These are phyloP conservation scores for Stylonectria norvegica DNA, from an alignment of 2,329 filamentous ascomycete genomes.

Conservation along the genomic window DNA sequence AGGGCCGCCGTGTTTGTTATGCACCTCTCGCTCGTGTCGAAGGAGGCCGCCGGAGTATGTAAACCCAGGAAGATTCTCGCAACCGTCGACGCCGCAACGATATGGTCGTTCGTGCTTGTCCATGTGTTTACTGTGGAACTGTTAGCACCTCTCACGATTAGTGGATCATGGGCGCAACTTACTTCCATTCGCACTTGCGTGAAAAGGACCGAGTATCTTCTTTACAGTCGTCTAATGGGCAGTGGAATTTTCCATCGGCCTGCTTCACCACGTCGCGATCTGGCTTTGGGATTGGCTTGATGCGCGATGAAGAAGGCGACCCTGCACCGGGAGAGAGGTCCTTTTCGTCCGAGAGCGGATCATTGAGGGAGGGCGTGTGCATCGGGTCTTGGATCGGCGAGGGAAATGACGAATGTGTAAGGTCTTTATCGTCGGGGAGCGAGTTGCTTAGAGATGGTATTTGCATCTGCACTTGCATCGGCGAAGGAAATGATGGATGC, in stretches of 20 bases:
- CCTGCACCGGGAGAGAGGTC: constrained; percentile 31
- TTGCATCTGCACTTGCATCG: constrained; percentile 31
- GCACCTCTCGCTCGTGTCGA: constrained; percentile 89
- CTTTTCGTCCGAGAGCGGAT: constrained; percentile 33
- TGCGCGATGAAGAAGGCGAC: constrained; percentile 38
- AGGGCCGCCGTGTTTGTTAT: constrained; percentile 83
- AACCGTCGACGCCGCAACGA: constrained; percentile 76
- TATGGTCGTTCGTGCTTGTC: constrained; percentile 96
- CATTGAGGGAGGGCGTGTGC: constrained; percentile 30
- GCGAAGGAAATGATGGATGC: constrained; percentile 32
- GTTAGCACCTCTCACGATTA: constrained; percentile 21
- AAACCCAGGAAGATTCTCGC: constrained; percentile 89
- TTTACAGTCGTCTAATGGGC: constrained; percentile 66
- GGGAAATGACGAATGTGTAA: constrained; percentile 32
- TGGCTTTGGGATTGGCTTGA: constrained; percentile 57
- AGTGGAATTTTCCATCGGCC: constrained; percentile 70
- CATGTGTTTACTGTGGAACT: constrained; percentile 78
- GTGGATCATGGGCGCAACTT: constrained; percentile 41
- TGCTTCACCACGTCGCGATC: constrained; percentile 59
- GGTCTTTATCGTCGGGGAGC: constrained; percentile 36
- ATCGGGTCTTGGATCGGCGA: constrained; percentile 33
- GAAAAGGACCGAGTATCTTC: constrained; percentile 65
- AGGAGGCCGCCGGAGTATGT: constrained; percentile 90
- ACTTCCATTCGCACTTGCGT: constrained; percentile 93
- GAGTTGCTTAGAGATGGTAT: constrained; percentile 31